These are phyloP conservation scores for Leccinum truebloodii DNA, from an alignment of 768 basidiomycete species.

Conservation along the genomic window DNA sequence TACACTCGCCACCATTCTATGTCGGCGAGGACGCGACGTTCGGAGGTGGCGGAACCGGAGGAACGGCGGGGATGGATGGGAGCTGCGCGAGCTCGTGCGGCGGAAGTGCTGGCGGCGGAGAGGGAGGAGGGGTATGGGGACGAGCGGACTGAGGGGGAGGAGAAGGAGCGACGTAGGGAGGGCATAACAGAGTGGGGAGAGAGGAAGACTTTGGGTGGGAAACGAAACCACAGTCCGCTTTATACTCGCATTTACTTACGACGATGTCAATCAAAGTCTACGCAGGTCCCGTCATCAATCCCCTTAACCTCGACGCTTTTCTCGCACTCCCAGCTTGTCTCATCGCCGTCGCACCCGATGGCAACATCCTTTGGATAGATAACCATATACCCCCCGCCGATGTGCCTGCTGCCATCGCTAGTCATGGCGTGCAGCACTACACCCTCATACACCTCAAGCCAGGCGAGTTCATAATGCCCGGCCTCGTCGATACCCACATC, in stretches of 20 bases:
- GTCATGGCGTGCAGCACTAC: slow-evolving; percentile 44
- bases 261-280: slow-evolving; percentile 39
- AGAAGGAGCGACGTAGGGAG: slow-evolving; percentile 77
- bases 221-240: slow-evolving; percentile 35
- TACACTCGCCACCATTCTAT: slow-evolving; percentile 87
- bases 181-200: slow-evolving; percentile 46
- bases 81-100: slow-evolving; percentile 42
- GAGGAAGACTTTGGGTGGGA: slow-evolving; percentile 30
- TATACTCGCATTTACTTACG: slow-evolving; percentile 39
- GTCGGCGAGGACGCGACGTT: slow-evolving; percentile 77
- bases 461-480: slow-evolving; percentile 79
- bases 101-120: slow-evolving; percentile 35
- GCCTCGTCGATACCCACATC: slow-evolving; percentile 90
- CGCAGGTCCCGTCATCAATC: slow-evolving; percentile 61
- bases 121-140: slow-evolving; percentile 60
- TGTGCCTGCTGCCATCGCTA: slow-evolving; percentile 51
- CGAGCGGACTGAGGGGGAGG: slow-evolving; percentile 66
- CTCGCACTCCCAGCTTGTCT: slow-evolving; percentile 52
- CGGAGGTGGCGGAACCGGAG: slow-evolving; percentile 63
- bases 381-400: slow-evolving; percentile 50
- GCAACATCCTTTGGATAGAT: slow-evolving; percentile 72
- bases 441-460: slow-evolving; percentile 42
- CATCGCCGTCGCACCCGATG: slow-evolving; percentile 50
- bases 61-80: slow-evolving; percentile 52
- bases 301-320: slow-evolving; percentile 44